Evolutionary conservation across 192 early-diverging fungal species (phyloP).

Genomic region (Entrophospora sp.): DNA sequence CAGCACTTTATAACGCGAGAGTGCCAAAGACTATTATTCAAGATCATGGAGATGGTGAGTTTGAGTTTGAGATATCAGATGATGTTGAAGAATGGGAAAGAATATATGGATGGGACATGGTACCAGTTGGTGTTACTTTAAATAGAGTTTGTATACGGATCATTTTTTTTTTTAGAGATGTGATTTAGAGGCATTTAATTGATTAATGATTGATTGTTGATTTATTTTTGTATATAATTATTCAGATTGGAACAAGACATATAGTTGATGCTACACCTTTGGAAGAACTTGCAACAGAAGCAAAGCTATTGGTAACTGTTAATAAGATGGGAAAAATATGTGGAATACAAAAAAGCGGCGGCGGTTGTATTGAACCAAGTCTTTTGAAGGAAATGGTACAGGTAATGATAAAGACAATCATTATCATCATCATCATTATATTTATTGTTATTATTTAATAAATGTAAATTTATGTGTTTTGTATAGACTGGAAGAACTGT

Average conservation of each 20-base stretch:
- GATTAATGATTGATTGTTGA: background rate
- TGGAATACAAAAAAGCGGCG: slow-evolving; percentile 74
- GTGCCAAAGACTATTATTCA: slow-evolving; percentile 80
- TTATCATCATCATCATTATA: background rate
- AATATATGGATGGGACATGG: slow-evolving; percentile 64
- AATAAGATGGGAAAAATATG: slow-evolving; percentile 76
- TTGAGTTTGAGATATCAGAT: slow-evolving; percentile 91
- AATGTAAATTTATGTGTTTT: background rate
- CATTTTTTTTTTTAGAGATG: background rate
- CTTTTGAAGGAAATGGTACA: slow-evolving; percentile 74
- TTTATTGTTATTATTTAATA: background rate
- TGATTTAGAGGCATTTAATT: no score
- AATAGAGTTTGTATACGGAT: slow-evolving; percentile 51
- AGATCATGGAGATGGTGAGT: slow-evolving; percentile 65
- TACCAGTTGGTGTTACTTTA: slow-evolving; percentile 80
- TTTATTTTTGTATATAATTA: background rate
- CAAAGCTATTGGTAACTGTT: slow-evolving; percentile 71
- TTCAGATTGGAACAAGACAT: slow-evolving; percentile 71
- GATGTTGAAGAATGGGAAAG: slow-evolving; percentile 75
- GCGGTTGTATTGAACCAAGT: slow-evolving; percentile 69
- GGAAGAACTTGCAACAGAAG: slow-evolving; percentile 84
- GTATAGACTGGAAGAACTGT: slow-evolving; percentile 23
- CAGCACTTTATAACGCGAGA: slow-evolving; percentile 80
- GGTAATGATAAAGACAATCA: slow-evolving; percentile 24
- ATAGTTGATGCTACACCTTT: slow-evolving; percentile 81